Percentiles rank a stretch among this genome's conserved stretches.
phyloP scores from a whole-genome alignment of 305 asterid species.

The Fraxinus sp. region DNA sequence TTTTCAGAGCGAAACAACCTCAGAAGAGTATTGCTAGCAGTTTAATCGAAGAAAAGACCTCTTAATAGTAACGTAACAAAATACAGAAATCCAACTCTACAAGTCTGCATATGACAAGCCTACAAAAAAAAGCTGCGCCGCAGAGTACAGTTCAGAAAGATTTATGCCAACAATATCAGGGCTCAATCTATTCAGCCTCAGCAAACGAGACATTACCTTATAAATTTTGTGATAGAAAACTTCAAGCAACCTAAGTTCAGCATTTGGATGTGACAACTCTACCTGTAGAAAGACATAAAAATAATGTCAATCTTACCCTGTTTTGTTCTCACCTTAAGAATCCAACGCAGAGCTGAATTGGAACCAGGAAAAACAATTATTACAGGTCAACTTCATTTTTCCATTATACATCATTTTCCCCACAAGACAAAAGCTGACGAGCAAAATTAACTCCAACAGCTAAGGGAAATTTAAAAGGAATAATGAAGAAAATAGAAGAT shows the following conservation, averaged over 20 bases:
- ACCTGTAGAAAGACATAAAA: slow-evolving; percentile 39
- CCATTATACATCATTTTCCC: not conserved
- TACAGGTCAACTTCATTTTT: not conserved
- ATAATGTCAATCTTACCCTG: not conserved
- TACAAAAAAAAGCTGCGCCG: not conserved
- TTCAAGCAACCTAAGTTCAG: slow-evolving; percentile 61
- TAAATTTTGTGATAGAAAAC: slow-evolving; percentile 59
- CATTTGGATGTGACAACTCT: slow-evolving; percentile 51
- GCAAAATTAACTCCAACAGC: not conserved
- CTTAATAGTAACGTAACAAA: not conserved
- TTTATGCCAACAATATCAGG: slow-evolving; percentile 10
- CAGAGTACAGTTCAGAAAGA: not conserved
- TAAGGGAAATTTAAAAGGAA: not conserved
- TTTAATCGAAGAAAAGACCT: not conserved
- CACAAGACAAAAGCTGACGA: not conserved
- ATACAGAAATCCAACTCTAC: not conserved
- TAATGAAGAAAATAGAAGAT: not conserved
- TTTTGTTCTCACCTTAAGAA: not conserved
- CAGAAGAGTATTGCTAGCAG: not conserved
- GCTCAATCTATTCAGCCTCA: slow-evolving; percentile 8
- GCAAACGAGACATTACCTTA: slow-evolving; percentile 46
- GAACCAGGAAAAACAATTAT: not conserved
- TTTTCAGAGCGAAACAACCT: not conserved
- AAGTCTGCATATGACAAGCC: not conserved
- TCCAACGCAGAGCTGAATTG: not conserved